Percentiles rank a stretch among this genome's conserved stretches.
Conservation (phyloP, 108 stramenopile species). For the Nitzschia putrida region DNA sequence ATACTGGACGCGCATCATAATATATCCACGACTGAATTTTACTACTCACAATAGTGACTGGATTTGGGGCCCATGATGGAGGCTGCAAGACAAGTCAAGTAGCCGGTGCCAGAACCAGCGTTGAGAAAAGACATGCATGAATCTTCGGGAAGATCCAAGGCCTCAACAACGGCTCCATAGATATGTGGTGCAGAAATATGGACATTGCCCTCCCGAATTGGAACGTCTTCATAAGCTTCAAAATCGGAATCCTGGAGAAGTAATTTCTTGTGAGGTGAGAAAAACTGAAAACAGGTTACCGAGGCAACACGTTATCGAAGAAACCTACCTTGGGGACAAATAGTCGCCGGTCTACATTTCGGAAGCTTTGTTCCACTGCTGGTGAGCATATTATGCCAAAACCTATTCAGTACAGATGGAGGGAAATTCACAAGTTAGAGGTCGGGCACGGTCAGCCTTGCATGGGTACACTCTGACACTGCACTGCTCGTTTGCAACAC, state of each 20-base stretch:
- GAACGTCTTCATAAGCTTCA: slow-evolving; percentile 77
- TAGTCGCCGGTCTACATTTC: slow-evolving; percentile 75
- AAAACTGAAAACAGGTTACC: too few relatives aligned
- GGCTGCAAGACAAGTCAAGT: slow-evolving; percentile 82
- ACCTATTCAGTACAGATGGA: slow-evolving; percentile 12
- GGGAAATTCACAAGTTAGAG: too few relatives aligned
- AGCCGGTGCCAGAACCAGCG: slow-evolving; percentile 87
- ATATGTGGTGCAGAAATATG: slow-evolving; percentile 95
- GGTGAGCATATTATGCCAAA: slow-evolving; percentile 74
- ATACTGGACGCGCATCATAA: too few relatives aligned
- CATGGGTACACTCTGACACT: too few relatives aligned
- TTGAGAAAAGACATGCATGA: slow-evolving; percentile 68
- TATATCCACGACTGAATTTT: neutral
- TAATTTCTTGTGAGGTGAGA: too few relatives aligned
- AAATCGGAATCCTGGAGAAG: neutral
- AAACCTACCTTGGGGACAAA: slow-evolving; percentile 80
- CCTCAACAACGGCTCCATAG: slow-evolving; percentile 83
- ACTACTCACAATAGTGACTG: slow-evolving; percentile 58
- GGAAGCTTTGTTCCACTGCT: slow-evolving; percentile 71
- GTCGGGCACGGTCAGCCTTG: too few relatives aligned
- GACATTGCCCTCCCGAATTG: slow-evolving; percentile 75
- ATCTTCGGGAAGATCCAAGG: slow-evolving; percentile 72
- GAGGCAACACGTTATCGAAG: neutral
- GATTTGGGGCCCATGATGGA: slow-evolving; percentile 72
- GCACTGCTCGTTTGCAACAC: too few relatives aligned